Conservation (phyloP, 208 protist genomes). For the Acanthamoeba sp. region DNA sequence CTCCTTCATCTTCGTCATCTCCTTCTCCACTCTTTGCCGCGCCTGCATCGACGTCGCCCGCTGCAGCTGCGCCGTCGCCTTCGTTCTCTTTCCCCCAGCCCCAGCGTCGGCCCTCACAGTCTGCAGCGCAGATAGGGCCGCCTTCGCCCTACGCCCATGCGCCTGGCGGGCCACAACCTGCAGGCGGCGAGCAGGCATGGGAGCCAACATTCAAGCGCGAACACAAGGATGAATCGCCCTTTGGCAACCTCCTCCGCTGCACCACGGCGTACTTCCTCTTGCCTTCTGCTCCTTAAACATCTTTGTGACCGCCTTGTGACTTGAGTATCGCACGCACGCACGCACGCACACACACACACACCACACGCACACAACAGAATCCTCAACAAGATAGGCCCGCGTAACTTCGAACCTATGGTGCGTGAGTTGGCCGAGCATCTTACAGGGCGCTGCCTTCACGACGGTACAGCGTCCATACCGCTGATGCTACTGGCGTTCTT, state of each 20-base stretch:
- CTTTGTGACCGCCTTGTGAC: not conserved
- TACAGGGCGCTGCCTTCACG: not conserved
- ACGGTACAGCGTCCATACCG: too few relatives aligned
- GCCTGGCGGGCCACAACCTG: not conserved
- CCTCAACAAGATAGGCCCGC: conserved; percentile 15
- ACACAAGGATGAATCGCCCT: not conserved
- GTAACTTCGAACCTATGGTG: not conserved
- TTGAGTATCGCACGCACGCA: too few relatives aligned
- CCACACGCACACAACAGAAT: not conserved
- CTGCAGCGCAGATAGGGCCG: too few relatives aligned
- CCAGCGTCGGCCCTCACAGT: not conserved
- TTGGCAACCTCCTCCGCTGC: not conserved
- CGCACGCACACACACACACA: too few relatives aligned
- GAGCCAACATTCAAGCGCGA: not conserved
- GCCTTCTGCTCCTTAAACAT: not conserved
- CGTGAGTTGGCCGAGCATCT: conserved; percentile 13
- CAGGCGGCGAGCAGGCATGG: not conserved
- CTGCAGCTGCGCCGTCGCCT: not conserved
- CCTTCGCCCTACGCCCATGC: too few relatives aligned
- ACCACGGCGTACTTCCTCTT: not conserved
- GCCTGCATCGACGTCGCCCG: not conserved
- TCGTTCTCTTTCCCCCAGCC: not conserved
- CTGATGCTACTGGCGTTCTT: too few relatives aligned
- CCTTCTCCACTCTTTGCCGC: not conserved
- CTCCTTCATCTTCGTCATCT: not conserved